Percentiles rank a stretch among this genome's conserved stretches.
Conservation (phyloP, 257 asterid genomes). For the Linderniella brevidens region DNA sequence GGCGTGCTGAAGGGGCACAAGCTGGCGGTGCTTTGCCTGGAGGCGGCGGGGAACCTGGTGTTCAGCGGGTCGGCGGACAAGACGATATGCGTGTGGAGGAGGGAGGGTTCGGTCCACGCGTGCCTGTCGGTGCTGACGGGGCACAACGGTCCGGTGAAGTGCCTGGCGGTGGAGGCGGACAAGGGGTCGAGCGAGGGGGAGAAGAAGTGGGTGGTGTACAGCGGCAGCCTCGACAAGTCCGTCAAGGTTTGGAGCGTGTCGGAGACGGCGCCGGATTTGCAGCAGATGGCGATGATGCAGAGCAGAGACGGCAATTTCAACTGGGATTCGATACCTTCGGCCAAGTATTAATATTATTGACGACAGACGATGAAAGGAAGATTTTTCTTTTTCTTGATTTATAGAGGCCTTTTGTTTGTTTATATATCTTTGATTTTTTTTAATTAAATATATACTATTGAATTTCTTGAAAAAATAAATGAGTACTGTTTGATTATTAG, state of each 20-base stretch:
- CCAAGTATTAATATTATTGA: not conserved
- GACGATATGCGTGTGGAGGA: conserved; percentile 26
- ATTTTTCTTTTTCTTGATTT: too few relatives aligned
- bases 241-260: conserved; percentile 22
- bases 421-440: too few relatives aligned
- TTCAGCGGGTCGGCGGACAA: conserved; percentile 29
- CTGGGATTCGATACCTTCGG: conserved; percentile 1
- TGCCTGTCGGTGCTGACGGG: conserved; percentile 23
- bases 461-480: too few relatives aligned
- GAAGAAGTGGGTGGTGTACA: conserved; percentile 20
- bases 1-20: conserved; percentile 26
- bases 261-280: conserved; percentile 4
- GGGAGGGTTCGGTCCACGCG: conserved; percentile 15
- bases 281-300: not conserved
- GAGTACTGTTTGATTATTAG: too few relatives aligned
- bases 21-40: conserved; percentile 20
- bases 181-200: conserved; percentile 9
- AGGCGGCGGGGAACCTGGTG: conserved; percentile 18
- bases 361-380: too few relatives aligned
- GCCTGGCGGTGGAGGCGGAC: conserved; percentile 24
- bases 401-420: too few relatives aligned
- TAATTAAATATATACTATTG: too few relatives aligned
- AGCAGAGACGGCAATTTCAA: not conserved
- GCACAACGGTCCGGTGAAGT: conserved; percentile 25
- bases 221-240: conserved; percentile 28